A percentile compares a stretch with the other conserved stretches of the same genome.
These are phyloP conservation scores for Pyrus pyrifolia DNA, from an alignment of 306 rosid species.

Conservation along the genomic window DNA sequence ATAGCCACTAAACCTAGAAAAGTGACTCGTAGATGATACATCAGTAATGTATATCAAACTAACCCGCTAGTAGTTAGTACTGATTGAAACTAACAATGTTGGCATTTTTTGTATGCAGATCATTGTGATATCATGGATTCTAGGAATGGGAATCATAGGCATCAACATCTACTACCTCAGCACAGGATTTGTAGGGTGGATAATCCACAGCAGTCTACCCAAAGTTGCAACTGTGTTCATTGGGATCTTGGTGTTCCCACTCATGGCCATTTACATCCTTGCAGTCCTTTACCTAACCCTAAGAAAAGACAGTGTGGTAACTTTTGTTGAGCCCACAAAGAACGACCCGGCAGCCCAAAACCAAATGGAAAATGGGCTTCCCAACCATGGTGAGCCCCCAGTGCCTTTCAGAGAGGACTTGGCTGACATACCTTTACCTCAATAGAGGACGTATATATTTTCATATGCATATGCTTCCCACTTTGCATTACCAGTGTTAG, in stretches of 20 bases:
- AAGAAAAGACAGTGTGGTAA: conserved; percentile 56
- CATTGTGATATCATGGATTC: conserved; percentile 61
- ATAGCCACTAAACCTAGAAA: background rate
- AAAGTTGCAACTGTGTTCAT: conserved; percentile 59
- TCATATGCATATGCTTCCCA: background rate
- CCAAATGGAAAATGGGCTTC: conserved; percentile 43
- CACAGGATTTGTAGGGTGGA: conserved; percentile 73
- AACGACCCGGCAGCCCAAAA: conserved; percentile 35
- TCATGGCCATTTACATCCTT: conserved; percentile 52
- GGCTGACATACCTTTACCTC: conserved; percentile 44
- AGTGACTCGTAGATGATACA: background rate
- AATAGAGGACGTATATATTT: background rate
- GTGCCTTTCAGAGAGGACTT: conserved; percentile 65
- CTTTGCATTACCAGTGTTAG: background rate
- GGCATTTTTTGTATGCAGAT: conserved; percentile 32
- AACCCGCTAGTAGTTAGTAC: background rate
- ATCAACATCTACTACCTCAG: conserved; percentile 76
- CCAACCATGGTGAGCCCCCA: conserved; percentile 14
- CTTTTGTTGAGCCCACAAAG: conserved; percentile 35
- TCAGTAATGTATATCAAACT: background rate
- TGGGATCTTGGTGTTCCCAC: conserved; percentile 69
- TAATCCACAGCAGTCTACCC: conserved; percentile 54
- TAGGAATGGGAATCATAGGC: conserved; percentile 55
- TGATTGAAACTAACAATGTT: background rate
- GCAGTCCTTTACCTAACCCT: conserved; percentile 55